These are phyloP conservation scores for Anthostomella pinea DNA, from an alignment of 2,329 filamentous ascomycete species.

Conservation along the genomic window DNA sequence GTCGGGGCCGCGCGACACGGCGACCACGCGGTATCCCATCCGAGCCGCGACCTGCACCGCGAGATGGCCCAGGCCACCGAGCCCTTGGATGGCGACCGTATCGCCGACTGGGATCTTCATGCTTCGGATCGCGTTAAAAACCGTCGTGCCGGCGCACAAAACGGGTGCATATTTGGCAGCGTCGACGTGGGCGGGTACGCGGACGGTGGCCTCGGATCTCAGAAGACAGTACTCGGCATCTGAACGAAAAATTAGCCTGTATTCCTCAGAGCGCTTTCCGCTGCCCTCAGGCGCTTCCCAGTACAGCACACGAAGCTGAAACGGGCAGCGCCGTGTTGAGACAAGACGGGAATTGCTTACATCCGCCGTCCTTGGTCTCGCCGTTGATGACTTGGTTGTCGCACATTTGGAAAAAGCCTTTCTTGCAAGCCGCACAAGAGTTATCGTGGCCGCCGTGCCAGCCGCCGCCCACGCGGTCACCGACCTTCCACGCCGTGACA, in stretches of 20 bases:
- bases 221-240: constrained; percentile 53
- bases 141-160: constrained; percentile 49
- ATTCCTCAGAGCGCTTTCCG: background rate
- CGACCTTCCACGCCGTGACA: constrained; percentile 53
- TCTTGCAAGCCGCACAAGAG: constrained; percentile 51
- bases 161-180: constrained; percentile 45
- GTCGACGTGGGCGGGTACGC: constrained; percentile 40
- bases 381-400: constrained; percentile 54
- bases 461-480: constrained; percentile 50
- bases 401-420: constrained; percentile 57
- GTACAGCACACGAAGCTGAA: no score
- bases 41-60: constrained; percentile 63
- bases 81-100: constrained; percentile 48
- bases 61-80: constrained; percentile 65
- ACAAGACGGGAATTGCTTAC: constrained; percentile 15
- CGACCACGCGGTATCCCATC: constrained; percentile 62
- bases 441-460: constrained; percentile 53
- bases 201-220: constrained; percentile 50
- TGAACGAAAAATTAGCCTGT: no score
- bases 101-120: constrained; percentile 34
- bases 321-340: no score
- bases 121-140: constrained; percentile 40
- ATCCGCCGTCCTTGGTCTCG: constrained; percentile 54
- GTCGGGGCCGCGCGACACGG: constrained; percentile 43
- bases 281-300: background rate